Percentiles rank a stretch among this genome's conserved stretches.
Evolutionary conservation across 306 rosid species (phyloP).

Genomic region (Gillenia trifoliata): DNA sequence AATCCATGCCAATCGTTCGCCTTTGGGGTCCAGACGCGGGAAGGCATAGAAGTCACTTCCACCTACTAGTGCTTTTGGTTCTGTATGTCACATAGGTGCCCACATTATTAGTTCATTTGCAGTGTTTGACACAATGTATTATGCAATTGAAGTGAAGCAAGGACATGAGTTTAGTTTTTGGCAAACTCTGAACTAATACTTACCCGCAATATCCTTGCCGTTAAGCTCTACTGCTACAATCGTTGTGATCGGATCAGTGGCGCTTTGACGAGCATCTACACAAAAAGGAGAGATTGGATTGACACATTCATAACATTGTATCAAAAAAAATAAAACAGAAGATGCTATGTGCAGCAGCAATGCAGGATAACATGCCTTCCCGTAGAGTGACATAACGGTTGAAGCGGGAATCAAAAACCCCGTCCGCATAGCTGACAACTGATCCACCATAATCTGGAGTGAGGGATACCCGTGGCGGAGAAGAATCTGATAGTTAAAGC

Average conservation of each 20-base stretch:
- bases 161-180: too few relatives aligned
- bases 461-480: slow-evolving; percentile 41
- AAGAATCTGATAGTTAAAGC: slow-evolving; percentile 39
- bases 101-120: slow-evolving; percentile 2
- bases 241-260: slow-evolving; percentile 51
- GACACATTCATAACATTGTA: background rate
- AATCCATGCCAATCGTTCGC: slow-evolving; percentile 82
- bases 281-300: background rate
- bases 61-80: slow-evolving; percentile 56
- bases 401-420: slow-evolving; percentile 65
- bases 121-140: background rate
- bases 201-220: slow-evolving; percentile 55
- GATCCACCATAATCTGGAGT: slow-evolving; percentile 81
- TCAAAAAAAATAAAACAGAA: background rate
- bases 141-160: background rate
- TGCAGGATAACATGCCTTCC: slow-evolving; percentile 50
- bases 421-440: slow-evolving; percentile 76
- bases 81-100: slow-evolving; percentile 35
- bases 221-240: slow-evolving; percentile 58
- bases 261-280: slow-evolving; percentile 66
- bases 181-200: background rate
- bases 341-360: background rate
- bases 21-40: slow-evolving; percentile 70
- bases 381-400: slow-evolving; percentile 62
- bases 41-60: slow-evolving; percentile 92